These are phyloP conservation scores for Dothideomycetes sp. DNA, from an alignment of 2,329 filamentous ascomycete genomes.

Conservation along the genomic window DNA sequence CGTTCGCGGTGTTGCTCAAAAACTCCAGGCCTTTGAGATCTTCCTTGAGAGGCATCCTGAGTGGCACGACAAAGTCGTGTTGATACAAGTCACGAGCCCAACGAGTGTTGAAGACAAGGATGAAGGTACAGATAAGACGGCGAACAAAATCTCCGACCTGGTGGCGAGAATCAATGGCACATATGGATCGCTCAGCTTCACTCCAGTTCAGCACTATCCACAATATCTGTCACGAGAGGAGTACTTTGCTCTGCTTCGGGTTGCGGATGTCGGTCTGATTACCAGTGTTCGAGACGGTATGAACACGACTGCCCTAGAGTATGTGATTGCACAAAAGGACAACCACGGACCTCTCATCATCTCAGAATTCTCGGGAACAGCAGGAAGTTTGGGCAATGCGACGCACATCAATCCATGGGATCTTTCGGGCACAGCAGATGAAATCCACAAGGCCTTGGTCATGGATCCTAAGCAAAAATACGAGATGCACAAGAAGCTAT, in stretches of 20 bases:
- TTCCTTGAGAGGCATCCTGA: constrained; percentile 86
- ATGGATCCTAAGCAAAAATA: constrained; percentile 59
- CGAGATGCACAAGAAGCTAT: constrained; percentile 62
- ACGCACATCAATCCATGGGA: constrained; percentile 98
- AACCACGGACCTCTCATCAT: constrained; percentile 80
- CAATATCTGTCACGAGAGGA: constrained; percentile 84
- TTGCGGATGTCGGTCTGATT: constrained; percentile 85
- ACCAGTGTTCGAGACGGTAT: constrained; percentile 94
- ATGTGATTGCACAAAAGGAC: constrained; percentile 83
- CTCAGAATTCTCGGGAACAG: constrained; percentile 93
- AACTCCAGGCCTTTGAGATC: constrained; percentile 84
- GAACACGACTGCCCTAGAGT: constrained; percentile 84
- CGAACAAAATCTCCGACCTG: constrained; percentile 80
- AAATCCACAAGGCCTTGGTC: constrained; percentile 70
- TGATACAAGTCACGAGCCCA: constrained; percentile 83
- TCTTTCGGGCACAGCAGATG: constrained; percentile 67
- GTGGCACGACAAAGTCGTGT: constrained; percentile 82
- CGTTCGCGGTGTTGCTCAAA: constrained; percentile 88
- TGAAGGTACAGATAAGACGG: constrained; percentile 69
- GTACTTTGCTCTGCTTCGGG: constrained; percentile 86
- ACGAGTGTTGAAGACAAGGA: constrained; percentile 59
- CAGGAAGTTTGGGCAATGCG: constrained; percentile 71
- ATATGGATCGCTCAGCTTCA: constrained; percentile 78
- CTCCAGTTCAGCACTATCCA: constrained; percentile 87
- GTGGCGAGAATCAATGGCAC: constrained; percentile 85